A percentile compares a stretch with the other conserved stretches of the same genome.
These are phyloP conservation scores for Trichomonascus vanleenenianus DNA, from an alignment of 805 yeast genomes.

Conservation along the genomic window DNA sequence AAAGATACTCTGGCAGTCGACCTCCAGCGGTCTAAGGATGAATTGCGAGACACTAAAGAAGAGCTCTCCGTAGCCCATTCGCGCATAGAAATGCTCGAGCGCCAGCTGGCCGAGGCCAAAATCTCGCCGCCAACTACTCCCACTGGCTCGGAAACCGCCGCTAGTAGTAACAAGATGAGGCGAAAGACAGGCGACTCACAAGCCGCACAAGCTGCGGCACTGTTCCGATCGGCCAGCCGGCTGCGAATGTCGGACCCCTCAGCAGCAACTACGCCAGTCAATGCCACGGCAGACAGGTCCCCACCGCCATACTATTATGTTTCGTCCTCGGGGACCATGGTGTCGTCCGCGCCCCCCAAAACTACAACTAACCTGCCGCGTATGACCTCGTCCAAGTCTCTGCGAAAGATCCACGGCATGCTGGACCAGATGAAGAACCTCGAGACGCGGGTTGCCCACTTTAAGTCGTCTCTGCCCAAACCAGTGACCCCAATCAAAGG, in stretches of 20 bases:
- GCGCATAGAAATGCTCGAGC: constrained; percentile 7
- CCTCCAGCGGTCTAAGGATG: constrained; percentile 29
- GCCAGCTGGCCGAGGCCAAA: constrained; percentile 1
- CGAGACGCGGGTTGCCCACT: constrained; percentile 24
- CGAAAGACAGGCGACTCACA: too few species aligned
- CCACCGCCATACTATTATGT: constrained; percentile 1
- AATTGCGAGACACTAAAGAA: constrained; percentile 28
- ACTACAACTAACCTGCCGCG: constrained; percentile 1
- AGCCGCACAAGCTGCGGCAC: not conserved
- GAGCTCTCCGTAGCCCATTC: constrained; percentile 21
- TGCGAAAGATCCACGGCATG: constrained; percentile 25
- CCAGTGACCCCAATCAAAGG: constrained; percentile 9
- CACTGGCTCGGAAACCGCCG: too few species aligned
- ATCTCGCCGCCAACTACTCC: too few species aligned
- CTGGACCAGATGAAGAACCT: constrained; percentile 22
- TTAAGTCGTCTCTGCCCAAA: constrained; percentile 21
- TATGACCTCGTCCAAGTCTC: constrained; percentile 20
- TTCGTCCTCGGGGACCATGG: constrained; percentile 1
- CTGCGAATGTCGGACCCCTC: constrained; percentile 3
- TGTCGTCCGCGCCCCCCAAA: not conserved
- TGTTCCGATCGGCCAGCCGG: not conserved
- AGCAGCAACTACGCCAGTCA: constrained; percentile 2
- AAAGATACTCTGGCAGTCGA: constrained; percentile 22
- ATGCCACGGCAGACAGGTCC: constrained; percentile 1
- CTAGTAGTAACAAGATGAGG: too few species aligned